Evolutionary conservation across 345 rosid genomes (phyloP).

Genomic region (Boechera stricta): DNA sequence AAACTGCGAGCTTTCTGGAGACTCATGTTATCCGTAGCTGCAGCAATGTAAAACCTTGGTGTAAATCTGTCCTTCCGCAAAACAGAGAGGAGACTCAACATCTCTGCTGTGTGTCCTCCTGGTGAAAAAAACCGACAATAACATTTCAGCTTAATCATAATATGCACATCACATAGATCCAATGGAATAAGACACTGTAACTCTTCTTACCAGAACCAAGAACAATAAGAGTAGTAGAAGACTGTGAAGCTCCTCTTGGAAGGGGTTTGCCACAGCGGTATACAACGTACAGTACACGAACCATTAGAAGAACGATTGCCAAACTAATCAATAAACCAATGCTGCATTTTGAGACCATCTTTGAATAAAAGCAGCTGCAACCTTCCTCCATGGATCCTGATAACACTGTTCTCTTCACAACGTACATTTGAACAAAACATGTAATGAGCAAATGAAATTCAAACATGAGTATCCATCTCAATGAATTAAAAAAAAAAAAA

Average conservation of each 20-base stretch:
- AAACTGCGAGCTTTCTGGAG: conserved; percentile 80
- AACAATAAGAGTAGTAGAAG: conserved; percentile 60
- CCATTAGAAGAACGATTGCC: conserved; percentile 33
- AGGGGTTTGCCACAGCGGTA: conserved; percentile 55
- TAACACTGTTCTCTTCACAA: conserved; percentile 9
- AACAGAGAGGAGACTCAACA: conserved; percentile 75
- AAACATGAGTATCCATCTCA: too few relatives aligned
- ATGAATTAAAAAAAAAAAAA: neutral
- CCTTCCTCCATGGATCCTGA: conserved; percentile 37
- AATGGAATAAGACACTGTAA: neutral
- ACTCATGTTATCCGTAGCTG: conserved; percentile 94
- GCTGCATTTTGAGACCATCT: conserved; percentile 38
- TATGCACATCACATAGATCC: neutral
- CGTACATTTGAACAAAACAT: neutral
- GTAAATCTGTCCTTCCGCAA: conserved; percentile 62
- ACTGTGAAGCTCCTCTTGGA: conserved; percentile 45
- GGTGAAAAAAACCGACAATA: conserved; percentile 4
- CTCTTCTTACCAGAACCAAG: conserved; percentile 63
- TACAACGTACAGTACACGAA: conserved; percentile 46
- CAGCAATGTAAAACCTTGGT: conserved; percentile 86
- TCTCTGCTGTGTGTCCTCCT: conserved; percentile 99
- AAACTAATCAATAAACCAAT: conserved; percentile 23
- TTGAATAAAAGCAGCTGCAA: conserved; percentile 22
- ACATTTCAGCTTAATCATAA: neutral
- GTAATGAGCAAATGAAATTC: too few relatives aligned